Conservation (phyloP, 2,329 filamentous ascomycete species). For the Colletotrichum cuscutae region DNA sequence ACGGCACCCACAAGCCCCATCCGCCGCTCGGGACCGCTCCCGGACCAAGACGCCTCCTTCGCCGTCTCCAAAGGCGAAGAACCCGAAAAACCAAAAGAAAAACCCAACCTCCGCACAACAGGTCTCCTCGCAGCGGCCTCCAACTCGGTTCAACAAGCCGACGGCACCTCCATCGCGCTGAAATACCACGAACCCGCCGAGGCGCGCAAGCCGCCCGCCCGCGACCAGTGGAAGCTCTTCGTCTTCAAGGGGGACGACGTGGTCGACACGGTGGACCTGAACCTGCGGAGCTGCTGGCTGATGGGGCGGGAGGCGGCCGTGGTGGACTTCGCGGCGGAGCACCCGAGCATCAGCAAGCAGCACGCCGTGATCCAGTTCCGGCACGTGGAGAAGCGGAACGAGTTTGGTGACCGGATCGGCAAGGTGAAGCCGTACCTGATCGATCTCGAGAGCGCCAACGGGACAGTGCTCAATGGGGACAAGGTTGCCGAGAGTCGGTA, state of each 20-base stretch:
- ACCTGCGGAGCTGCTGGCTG: conserved; percentile 86
- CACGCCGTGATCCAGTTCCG: conserved; percentile 96
- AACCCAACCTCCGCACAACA: conserved; percentile 85
- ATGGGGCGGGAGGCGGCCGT: conserved; percentile 84
- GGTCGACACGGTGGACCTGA: conserved; percentile 83
- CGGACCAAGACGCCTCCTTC: conserved; percentile 70
- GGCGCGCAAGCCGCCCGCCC: conserved; percentile 84
- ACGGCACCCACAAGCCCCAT: conserved; percentile 31
- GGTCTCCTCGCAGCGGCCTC: conserved; percentile 89
- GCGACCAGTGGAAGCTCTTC: conserved; percentile 88
- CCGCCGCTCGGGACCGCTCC: conserved; percentile 60
- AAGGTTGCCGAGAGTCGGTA: conserved; percentile 80
- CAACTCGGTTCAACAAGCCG: conserved; percentile 78
- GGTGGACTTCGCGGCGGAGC: conserved; percentile 85
- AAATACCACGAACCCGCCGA: conserved; percentile 98
- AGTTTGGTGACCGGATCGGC: conserved; percentile 85
- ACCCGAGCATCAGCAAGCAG: conserved; percentile 94
- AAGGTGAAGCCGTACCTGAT: conserved; percentile 89
- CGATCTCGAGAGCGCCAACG: conserved; percentile 93
- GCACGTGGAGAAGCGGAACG: conserved; percentile 82
- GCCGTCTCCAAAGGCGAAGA: conserved; percentile 63
- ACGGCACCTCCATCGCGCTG: conserved; percentile 80
- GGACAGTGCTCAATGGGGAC: conserved; percentile 84
- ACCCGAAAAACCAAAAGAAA: conserved; percentile 76
- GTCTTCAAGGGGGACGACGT: conserved; percentile 88